A percentile compares a stretch with the other conserved stretches of the same genome.
phyloP scores from a whole-genome alignment of 1,284 basidiomycete species.

The Puccinia triticina region DNA sequence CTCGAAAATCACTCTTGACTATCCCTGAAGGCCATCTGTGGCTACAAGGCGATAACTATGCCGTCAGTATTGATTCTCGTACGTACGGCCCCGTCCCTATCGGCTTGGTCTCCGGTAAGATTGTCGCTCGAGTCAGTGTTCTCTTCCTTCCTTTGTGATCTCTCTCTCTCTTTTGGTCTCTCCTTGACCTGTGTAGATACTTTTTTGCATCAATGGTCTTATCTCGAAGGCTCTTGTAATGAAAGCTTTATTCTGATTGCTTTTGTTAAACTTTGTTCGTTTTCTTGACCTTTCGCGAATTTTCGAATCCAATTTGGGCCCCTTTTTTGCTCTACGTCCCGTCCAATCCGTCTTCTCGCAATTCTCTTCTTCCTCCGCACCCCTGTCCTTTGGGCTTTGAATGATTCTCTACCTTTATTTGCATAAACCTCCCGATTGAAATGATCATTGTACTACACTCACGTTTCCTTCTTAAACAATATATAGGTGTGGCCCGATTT shows the following conservation, averaged over 20 bases:
- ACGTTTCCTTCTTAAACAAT: not conserved
- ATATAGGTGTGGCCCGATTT: conserved; percentile 28
- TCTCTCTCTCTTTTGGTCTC: not conserved
- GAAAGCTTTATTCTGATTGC: too few species aligned
- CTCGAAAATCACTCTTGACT: conserved; percentile 8
- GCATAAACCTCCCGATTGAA: too few species aligned
- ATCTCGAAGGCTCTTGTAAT: too few species aligned
- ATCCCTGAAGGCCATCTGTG: conserved; percentile 49
- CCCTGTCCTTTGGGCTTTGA: not conserved
- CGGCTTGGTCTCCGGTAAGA: conserved; percentile 40
- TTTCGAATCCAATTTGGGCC: not conserved
- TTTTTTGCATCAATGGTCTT: too few species aligned
- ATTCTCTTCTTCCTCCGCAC: not conserved
- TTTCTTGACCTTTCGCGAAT: not conserved
- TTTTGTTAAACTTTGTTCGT: not conserved
- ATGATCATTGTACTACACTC: too few species aligned
- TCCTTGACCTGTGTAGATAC: not conserved
- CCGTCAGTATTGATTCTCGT: conserved; percentile 46
- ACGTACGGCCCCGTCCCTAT: conserved; percentile 48
- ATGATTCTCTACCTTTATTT: too few species aligned
- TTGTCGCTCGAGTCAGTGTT: conserved; percentile 41
- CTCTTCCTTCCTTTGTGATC: not conserved
- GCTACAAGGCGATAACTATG: conserved; percentile 49
- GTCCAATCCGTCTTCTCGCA: not conserved
- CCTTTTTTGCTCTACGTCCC: not conserved